phyloP scores from a whole-genome alignment of 345 rosid species.

The Citrus cavaleriei region DNA sequence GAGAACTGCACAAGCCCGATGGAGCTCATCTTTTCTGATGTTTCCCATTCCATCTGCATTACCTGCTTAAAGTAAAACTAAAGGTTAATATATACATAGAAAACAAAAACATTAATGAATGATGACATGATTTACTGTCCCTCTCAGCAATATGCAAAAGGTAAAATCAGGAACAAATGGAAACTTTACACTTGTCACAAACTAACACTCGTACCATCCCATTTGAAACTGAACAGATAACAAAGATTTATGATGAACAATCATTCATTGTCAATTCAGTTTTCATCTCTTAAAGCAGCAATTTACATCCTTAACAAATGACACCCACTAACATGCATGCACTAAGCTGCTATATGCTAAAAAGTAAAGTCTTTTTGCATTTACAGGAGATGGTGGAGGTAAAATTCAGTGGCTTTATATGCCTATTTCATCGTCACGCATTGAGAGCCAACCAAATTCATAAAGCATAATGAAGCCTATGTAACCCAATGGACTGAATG shows the following conservation, averaged over 20 bases:
- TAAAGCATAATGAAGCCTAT: not conserved
- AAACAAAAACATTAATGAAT: not conserved
- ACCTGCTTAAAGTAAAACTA: slow-evolving; percentile 32
- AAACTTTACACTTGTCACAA: not conserved
- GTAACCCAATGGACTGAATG: not conserved
- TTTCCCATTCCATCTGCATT: slow-evolving; percentile 82
- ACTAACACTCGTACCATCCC: not conserved
- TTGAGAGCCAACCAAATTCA: not conserved
- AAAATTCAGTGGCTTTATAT: not conserved
- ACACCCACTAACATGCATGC: not conserved
- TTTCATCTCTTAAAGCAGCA: not conserved
- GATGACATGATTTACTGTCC: not conserved
- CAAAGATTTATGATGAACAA: not conserved
- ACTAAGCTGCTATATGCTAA: not conserved
- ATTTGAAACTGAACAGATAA: not conserved
- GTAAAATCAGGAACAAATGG: not conserved
- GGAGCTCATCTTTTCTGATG: slow-evolving; percentile 58
- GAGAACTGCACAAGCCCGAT: slow-evolving; percentile 66
- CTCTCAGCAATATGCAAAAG: not conserved
- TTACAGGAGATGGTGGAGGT: not conserved
- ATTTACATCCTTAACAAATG: not conserved
- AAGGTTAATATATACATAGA: not conserved
- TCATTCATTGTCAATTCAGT: not conserved
- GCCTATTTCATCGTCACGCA: not conserved
- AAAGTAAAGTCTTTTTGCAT: not conserved